These are phyloP conservation scores for Metroxylon sagu DNA, from an alignment of 176 grass and related monocot genomes.

Conservation along the genomic window DNA sequence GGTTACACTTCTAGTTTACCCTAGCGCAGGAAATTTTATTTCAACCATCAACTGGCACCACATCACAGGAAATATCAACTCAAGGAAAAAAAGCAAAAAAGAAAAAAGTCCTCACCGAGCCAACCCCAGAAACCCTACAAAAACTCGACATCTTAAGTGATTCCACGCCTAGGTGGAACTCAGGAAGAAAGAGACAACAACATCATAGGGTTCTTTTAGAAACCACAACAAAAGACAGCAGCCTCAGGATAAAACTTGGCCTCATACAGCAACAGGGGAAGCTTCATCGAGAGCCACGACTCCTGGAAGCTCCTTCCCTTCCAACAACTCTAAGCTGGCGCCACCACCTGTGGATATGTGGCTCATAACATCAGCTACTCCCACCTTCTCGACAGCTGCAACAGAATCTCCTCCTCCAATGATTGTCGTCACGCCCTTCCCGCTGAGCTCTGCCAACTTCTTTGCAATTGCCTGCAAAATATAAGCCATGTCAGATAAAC, in stretches of 20 bases:
- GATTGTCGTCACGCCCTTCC: conserved; percentile 60
- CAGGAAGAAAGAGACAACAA: no score
- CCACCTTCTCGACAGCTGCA: conserved; percentile 69
- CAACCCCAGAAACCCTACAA: no score
- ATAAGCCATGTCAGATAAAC: conserved; percentile 4
- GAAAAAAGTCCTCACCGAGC: no score
- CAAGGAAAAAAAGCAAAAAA: no score
- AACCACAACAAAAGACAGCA: no score
- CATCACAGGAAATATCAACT: no score
- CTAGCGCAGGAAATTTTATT: no score
- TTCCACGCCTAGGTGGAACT: no score
- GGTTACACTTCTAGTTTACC: no score
- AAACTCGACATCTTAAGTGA: no score
- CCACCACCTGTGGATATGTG: conserved; percentile 75
- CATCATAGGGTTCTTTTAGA: no score
- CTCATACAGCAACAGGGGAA: conserved; percentile 37
- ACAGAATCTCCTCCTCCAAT: conserved; percentile 78
- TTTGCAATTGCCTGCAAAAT: conserved; percentile 49
- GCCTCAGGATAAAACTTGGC: conserved; percentile 23
- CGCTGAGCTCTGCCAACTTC: conserved; percentile 64
- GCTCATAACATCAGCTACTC: conserved; percentile 74
- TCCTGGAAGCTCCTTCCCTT: conserved; percentile 70
- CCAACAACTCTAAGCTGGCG: conserved; percentile 66
- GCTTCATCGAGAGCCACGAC: conserved; percentile 55
- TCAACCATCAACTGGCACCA: no score